Evolutionary conservation across 495 filamentous ascomycete species (phyloP).

Genomic region (Entonaema liquescens): DNA sequence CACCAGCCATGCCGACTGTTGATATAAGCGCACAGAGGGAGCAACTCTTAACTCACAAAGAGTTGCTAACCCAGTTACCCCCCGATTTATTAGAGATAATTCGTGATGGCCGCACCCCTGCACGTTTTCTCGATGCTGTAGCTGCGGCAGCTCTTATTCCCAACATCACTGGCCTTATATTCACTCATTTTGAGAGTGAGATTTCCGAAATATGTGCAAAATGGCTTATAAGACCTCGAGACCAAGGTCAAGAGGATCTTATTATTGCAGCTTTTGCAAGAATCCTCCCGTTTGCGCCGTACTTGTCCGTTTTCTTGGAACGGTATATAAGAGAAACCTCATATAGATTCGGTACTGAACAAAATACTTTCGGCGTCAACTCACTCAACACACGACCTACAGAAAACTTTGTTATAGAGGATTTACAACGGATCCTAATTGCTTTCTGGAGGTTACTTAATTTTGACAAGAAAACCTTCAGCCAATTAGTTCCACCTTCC

Average conservation of each 20-base stretch:
- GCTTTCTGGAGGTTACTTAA: constrained; percentile 79
- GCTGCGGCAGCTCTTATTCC: constrained; percentile 72
- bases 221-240: constrained; percentile 65
- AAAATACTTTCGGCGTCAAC: constrained; percentile 32
- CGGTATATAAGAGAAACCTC: constrained; percentile 51
- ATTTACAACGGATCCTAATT: constrained; percentile 62
- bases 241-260: constrained; percentile 52
- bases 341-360: constrained; percentile 22
- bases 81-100: constrained; percentile 71
- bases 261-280: constrained; percentile 78
- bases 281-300: constrained; percentile 79
- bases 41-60: constrained; percentile 50
- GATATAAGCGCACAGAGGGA: constrained; percentile 54
- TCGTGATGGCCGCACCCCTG: constrained; percentile 63
- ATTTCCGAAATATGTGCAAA: constrained; percentile 82
- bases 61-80: constrained; percentile 64
- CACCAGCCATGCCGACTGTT: constrained; percentile 52
- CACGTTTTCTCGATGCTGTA: constrained; percentile 74
- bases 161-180: constrained; percentile 70
- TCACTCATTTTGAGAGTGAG: constrained; percentile 71
- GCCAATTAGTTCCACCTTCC: constrained; percentile 66
- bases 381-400: constrained; percentile 32
- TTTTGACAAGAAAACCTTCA: constrained; percentile 73
- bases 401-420: constrained; percentile 9
- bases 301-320: constrained; percentile 67